These are phyloP conservation scores for Papiliotrema flavescens DNA, from an alignment of 1,284 basidiomycete species.

Conservation along the genomic window DNA sequence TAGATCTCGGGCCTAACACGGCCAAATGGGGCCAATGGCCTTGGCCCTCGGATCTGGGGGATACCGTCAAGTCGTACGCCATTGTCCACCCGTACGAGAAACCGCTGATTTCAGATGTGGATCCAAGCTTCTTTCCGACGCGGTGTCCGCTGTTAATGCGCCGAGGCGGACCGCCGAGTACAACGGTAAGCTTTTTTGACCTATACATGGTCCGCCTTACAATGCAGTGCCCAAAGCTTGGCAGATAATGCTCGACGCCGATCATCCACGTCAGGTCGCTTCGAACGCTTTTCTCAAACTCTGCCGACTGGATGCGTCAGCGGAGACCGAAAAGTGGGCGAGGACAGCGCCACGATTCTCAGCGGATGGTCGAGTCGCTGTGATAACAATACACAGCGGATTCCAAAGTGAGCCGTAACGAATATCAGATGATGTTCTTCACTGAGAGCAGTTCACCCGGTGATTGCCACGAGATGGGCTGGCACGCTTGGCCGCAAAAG, in stretches of 20 bases:
- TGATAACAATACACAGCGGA: slow-evolving; percentile 39
- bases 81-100: neutral
- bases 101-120: slow-evolving; percentile 22
- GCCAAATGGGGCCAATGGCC: slow-evolving; percentile 35
- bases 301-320: slow-evolving; percentile 35
- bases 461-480: slow-evolving; percentile 49
- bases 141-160: slow-evolving; percentile 38
- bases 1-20: slow-evolving; percentile 33
- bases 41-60: slow-evolving; percentile 34
- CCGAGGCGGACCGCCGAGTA: slow-evolving; percentile 44
- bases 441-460: slow-evolving; percentile 40
- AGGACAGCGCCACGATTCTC: slow-evolving; percentile 38
- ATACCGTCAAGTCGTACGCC: slow-evolving; percentile 18
- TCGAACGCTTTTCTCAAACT: slow-evolving; percentile 40
- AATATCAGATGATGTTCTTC: neutral
- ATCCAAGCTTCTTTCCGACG: slow-evolving; percentile 32
- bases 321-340: slow-evolving; percentile 37
- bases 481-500: slow-evolving; percentile 41
- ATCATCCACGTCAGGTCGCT: slow-evolving; percentile 23
- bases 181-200: slow-evolving; percentile 20
- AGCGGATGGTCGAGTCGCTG: slow-evolving; percentile 34
- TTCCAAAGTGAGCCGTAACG: slow-evolving; percentile 39
- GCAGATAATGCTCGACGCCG: slow-evolving; percentile 36
- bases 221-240: slow-evolving; percentile 37
- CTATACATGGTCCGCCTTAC: neutral